Base-by-base conservation (phyloP, 306 rosid genomes). In the Phaseolus lunatus region DNA sequence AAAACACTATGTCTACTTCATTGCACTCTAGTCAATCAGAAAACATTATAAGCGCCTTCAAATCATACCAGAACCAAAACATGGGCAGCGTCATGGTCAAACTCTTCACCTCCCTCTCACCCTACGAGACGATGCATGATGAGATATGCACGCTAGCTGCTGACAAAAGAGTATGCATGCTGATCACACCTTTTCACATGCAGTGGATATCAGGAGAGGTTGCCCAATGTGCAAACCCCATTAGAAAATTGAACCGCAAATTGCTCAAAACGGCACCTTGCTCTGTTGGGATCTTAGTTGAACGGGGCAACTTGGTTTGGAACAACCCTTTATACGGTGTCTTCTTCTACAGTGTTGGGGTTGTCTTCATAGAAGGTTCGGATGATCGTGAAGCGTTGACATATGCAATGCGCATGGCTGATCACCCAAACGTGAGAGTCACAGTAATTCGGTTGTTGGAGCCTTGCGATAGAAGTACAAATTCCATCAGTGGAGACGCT, bases 301-400 rank as follows among this genome's bases (percentile, higher is more conserved):
- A 89, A 33, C 84, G 85, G 0, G 83, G 81, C 0, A 15, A 23
- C 1, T 72, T 85, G 70, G 47, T 44, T 11, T 29, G 16, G 2
- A 37, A 2, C 9, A 31, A 39, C 20, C 37, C 81, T 27, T 9
- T 68, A 47, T 57, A 53, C 0, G 5, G 23, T 10, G 52, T 20
- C 10, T 2, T n/a, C 3, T 73, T 33, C 12, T 85, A 83, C 27
- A 85, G 58, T 3, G 71, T 89, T 39, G 89, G 86, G 1, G 27
- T 85, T 19, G 1, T 89, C 2, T 91, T 89, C 12, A 39, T 91
- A 0, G 90, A 78, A 26, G 97, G 97, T 0, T 13, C 86, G 0
- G 94, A 89, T n/a, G 94, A 91, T 15, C 88, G 97, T 0, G 97
- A 89, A 70, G 91, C 97, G 0, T 78, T 87, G 16, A 72, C 84